Conservation (phyloP, 2,329 filamentous ascomycete species). For the Graphilbum fragrans region DNA sequence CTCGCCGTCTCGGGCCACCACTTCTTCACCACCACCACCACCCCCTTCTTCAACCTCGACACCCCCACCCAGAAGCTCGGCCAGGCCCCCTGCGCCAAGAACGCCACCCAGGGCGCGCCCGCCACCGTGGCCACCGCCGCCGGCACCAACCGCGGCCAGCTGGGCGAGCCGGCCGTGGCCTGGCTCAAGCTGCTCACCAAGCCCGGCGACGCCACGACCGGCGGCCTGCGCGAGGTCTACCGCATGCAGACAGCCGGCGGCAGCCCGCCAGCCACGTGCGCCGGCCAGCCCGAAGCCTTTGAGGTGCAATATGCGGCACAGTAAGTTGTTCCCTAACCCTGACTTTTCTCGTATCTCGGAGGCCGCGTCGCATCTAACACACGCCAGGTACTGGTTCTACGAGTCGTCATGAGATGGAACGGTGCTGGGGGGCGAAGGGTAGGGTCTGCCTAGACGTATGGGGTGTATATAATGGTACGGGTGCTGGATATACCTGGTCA, state of each 20-base stretch:
- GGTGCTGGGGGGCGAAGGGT: too few species aligned
- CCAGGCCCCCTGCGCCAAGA: slow-evolving; percentile 50
- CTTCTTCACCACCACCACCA: slow-evolving; percentile 58
- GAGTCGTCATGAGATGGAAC: too few species aligned
- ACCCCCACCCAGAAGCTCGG: slow-evolving; percentile 42
- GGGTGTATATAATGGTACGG: too few species aligned
- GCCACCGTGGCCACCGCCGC: slow-evolving; percentile 37
- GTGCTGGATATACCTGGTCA: too few species aligned
- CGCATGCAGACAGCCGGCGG: slow-evolving; percentile 77
- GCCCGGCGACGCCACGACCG: slow-evolving; percentile 33
- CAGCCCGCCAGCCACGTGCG: slow-evolving; percentile 59
- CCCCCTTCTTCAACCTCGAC: slow-evolving; percentile 72
- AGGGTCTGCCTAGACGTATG: too few species aligned
- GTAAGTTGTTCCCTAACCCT: slow-evolving; percentile 41
- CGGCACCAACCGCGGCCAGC: slow-evolving; percentile 35
- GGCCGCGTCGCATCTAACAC: slow-evolving; percentile 1
- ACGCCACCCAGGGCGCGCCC: slow-evolving; percentile 50
- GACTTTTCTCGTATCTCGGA: background rate
- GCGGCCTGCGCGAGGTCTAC: slow-evolving; percentile 63
- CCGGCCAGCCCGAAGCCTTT: slow-evolving; percentile 50
- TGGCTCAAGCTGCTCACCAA: slow-evolving; percentile 64
- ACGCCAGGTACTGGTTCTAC: slow-evolving; percentile 26
- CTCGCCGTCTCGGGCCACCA: slow-evolving; percentile 62
- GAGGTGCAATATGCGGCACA: slow-evolving; percentile 71
- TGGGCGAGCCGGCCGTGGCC: slow-evolving; percentile 56